These are phyloP conservation scores for Vitis riparia DNA, from an alignment of 164 flowering plant genomes.

Conservation along the genomic window DNA sequence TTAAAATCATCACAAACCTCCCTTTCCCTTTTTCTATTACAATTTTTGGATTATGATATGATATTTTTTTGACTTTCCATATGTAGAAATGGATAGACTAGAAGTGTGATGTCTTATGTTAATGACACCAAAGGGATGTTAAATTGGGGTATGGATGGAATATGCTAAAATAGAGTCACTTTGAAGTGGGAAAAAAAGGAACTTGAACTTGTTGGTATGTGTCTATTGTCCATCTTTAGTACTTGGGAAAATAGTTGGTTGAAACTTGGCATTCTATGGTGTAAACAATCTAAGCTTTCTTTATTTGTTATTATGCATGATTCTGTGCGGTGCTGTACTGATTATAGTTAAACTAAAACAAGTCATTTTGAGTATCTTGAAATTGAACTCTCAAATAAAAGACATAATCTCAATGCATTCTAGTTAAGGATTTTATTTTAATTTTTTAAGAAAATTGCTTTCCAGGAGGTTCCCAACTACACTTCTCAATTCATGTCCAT, in stretches of 20 bases:
- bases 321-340: background rate
- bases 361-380: background rate
- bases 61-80: too few species aligned
- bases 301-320: background rate
- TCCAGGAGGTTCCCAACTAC: conserved; percentile 85
- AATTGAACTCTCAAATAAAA: background rate
- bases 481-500: conserved; percentile 48
- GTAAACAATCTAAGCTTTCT: too few species aligned
- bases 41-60: background rate
- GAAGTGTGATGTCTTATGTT: background rate
- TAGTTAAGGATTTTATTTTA: background rate
- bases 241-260: too few species aligned
- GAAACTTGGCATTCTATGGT: too few species aligned
- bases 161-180: background rate
- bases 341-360: background rate
- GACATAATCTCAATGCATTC: background rate
- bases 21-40: conserved; percentile 1
- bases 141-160: conserved; percentile 1
- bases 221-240: too few species aligned
- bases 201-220: too few species aligned
- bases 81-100: background rate
- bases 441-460: conserved; percentile 4
- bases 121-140: background rate
- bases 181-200: too few species aligned
- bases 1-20: conserved; percentile 8